These are phyloP conservation scores for Fusarium mundagurra DNA, from an alignment of 2,329 filamentous ascomycete genomes.

Conservation along the genomic window DNA sequence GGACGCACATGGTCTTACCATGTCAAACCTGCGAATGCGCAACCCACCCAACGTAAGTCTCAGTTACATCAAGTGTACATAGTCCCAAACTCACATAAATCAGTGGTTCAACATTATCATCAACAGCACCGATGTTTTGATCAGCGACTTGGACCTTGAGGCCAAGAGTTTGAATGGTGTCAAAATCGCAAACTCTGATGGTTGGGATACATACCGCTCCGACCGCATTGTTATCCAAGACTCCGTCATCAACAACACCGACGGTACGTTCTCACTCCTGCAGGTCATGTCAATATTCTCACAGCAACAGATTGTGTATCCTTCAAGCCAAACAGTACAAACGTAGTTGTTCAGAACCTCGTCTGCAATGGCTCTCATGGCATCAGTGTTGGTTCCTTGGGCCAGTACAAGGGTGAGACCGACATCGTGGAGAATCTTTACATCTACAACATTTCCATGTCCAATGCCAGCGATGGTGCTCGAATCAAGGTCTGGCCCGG, in stretches of 20 bases:
- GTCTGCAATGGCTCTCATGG: conserved; percentile 76
- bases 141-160: conserved; percentile 69
- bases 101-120: conserved; percentile 66
- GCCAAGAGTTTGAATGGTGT: conserved; percentile 49
- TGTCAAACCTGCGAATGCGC: conserved; percentile 68
- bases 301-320: conserved; percentile 67
- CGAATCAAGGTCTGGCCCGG: conserved; percentile 81
- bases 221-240: conserved; percentile 73
- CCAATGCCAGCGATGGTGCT: conserved; percentile 70
- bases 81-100: background rate
- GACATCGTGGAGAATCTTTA: conserved; percentile 77
- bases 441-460: conserved; percentile 68
- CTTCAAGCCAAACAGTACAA: conserved; percentile 78
- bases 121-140: conserved; percentile 71
- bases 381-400: conserved; percentile 76
- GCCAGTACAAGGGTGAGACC: conserved; percentile 70
- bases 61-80: too few relatives aligned
- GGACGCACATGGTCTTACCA: conserved; percentile 58
- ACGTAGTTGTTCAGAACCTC: conserved; percentile 74
- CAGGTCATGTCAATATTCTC: background rate
- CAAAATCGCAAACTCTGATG: conserved; percentile 66
- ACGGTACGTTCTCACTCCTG: conserved; percentile 9
- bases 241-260: conserved; percentile 58
- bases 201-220: conserved; percentile 71
- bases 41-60: conserved; percentile 58